Evolutionary conservation across 192 early-diverging fungal species (phyloP).

Genomic region (Funneliformis geosporum): DNA sequence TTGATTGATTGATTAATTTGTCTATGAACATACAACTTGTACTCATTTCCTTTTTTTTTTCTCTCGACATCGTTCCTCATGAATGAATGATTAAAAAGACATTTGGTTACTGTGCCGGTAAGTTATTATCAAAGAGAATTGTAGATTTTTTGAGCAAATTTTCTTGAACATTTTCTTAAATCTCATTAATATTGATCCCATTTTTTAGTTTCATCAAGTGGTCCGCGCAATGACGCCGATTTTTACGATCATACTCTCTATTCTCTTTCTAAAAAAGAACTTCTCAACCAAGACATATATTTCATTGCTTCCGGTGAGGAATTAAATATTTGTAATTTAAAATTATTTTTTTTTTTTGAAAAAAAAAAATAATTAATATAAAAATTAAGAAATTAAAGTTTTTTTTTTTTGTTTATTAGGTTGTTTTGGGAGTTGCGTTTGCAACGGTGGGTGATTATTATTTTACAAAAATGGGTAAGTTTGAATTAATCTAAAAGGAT

Average conservation of each 20-base stretch:
- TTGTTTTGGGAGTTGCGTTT: conserved; percentile 77
- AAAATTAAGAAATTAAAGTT: not conserved
- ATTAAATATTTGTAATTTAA: not conserved
- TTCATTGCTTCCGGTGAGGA: conserved; percentile 59
- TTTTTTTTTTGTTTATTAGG: conserved; percentile 39
- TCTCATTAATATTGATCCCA: not conserved
- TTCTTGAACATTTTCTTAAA: not conserved
- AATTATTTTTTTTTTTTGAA: no score
- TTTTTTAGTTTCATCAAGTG: conserved; percentile 71
- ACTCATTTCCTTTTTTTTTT: no score
- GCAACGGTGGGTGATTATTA: conserved; percentile 83
- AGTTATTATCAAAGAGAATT: no score
- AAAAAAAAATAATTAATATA: not conserved
- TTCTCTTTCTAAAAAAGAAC: conserved; percentile 58
- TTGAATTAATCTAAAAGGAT: not conserved
- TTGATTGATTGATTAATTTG: not conserved
- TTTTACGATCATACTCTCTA: conserved; percentile 71
- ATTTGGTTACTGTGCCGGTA: conserved; percentile 34
- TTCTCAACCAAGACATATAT: conserved; percentile 59
- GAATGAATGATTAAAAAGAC: conserved; percentile 8
- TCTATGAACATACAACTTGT: no score
- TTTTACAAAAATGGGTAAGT: conserved; percentile 60
- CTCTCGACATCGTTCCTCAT: no score
- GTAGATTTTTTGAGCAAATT: not conserved
- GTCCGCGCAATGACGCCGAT: conserved; percentile 81